Evolutionary conservation across 371 early-diverging fungal species (phyloP).

Genomic region (Mortierella sp.): DNA sequence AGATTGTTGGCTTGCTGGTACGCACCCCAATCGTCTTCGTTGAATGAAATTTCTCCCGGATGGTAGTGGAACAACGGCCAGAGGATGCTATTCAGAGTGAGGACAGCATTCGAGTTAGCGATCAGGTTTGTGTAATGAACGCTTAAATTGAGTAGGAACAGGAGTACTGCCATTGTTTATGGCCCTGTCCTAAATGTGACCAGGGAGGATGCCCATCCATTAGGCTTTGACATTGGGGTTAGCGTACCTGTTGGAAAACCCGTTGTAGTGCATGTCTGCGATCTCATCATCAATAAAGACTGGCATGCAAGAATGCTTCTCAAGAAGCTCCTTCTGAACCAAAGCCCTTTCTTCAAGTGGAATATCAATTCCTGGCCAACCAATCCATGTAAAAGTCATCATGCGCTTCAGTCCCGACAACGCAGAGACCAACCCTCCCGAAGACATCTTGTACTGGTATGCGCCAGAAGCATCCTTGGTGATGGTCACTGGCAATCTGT

Average conservation of each 20-base stretch:
- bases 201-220: no score
- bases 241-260: slow-evolving; percentile 96
- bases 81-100: slow-evolving; percentile 74
- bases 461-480: slow-evolving; percentile 71
- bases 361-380: slow-evolving; percentile 96
- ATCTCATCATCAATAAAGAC: slow-evolving; percentile 97
- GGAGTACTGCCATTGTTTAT: no score
- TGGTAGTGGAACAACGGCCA: slow-evolving; percentile 99
- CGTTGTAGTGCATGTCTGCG: slow-evolving; percentile 98
- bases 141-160: neutral
- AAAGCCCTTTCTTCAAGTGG: slow-evolving; percentile 82
- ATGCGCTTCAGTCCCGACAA: slow-evolving; percentile 93
- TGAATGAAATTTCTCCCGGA: slow-evolving; percentile 95
- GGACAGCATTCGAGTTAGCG: no score
- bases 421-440: slow-evolving; percentile 98
- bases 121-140: no score
- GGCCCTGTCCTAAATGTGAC: no score
- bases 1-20: slow-evolving; percentile 92
- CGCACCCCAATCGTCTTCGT: slow-evolving; percentile 94
- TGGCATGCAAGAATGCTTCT: slow-evolving; percentile 92
- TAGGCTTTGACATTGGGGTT: no score
- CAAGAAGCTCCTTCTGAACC: slow-evolving; percentile 77
- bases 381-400: slow-evolving; percentile 99
- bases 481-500: slow-evolving; percentile 98
- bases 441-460: slow-evolving; percentile 86